These are phyloP conservation scores for Arabidopsis suecica DNA, from an alignment of 345 rosid genomes.

Conservation along the genomic window DNA sequence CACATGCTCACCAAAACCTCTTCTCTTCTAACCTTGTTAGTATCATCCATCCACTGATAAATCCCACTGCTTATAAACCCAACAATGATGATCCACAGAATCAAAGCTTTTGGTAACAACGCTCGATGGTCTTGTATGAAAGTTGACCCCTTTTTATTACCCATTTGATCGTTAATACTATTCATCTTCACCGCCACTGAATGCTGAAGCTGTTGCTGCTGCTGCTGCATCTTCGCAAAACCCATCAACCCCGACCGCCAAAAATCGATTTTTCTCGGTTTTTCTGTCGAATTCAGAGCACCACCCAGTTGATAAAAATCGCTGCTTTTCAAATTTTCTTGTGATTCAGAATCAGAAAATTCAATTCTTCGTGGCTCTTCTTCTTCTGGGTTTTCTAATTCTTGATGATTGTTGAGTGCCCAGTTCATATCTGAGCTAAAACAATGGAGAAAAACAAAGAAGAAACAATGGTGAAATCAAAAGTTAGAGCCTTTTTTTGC, in stretches of 20 bases:
- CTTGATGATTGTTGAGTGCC: constrained; percentile 45
- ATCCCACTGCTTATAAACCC: constrained; percentile 52
- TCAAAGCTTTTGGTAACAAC: constrained; percentile 64
- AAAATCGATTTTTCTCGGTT: constrained; percentile 33
- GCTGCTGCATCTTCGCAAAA: constrained; percentile 57
- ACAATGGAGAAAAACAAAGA: constrained; percentile 19
- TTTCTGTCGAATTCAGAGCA: constrained; percentile 5
- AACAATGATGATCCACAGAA: constrained; percentile 63
- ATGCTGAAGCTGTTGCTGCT: constrained; percentile 55
- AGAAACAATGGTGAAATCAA: background rate
- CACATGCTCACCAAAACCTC: constrained; percentile 88
- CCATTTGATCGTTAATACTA: constrained; percentile 52
- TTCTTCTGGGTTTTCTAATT: constrained; percentile 36
- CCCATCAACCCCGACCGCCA: constrained; percentile 59
- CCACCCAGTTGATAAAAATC: constrained; percentile 30
- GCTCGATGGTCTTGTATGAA: constrained; percentile 71
- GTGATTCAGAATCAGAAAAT: constrained; percentile 7
- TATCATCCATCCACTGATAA: constrained; percentile 67
- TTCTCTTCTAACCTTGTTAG: constrained; percentile 67
- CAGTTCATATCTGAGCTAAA: constrained; percentile 62
- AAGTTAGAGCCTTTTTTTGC: constrained; percentile 15
- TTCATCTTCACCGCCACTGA: constrained; percentile 65
- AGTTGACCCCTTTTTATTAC: constrained; percentile 67
- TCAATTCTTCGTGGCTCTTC: constrained; percentile 2
- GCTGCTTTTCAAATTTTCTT: constrained; percentile 10